Percentiles rank a stretch among this genome's conserved stretches.
Conservation (phyloP, 495 filamentous ascomycete genomes). For the Alectoria sarmentosa region DNA sequence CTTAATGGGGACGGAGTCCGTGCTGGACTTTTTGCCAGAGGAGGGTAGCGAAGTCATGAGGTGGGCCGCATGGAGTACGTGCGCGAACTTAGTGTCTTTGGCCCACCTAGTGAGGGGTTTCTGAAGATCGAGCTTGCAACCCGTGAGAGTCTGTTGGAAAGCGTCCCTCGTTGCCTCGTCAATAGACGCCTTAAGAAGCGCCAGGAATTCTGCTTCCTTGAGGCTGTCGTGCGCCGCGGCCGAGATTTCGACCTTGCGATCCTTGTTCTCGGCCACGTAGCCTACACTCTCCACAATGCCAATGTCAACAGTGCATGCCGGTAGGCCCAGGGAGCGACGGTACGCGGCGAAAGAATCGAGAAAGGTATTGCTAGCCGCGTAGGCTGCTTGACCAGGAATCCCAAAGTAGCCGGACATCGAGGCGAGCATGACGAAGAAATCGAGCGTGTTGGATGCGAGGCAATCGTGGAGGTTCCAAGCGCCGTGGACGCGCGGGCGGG, state of each 20-base stretch:
- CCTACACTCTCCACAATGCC: constrained; percentile 22
- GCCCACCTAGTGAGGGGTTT: too few relatives aligned
- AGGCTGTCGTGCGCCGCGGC: constrained; percentile 14
- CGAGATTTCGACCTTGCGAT: too few relatives aligned
- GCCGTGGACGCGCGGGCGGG: constrained; percentile 36
- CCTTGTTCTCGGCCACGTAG: constrained; percentile 17
- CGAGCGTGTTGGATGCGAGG: constrained; percentile 31
- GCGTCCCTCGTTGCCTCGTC: constrained; percentile 15
- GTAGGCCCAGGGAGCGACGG: constrained; percentile 13
- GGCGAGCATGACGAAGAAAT: constrained; percentile 54
- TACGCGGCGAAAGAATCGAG: constrained; percentile 22
- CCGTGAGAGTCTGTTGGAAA: too few relatives aligned
- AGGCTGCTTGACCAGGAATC: constrained; percentile 49
- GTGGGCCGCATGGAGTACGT: too few relatives aligned
- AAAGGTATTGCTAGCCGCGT: constrained; percentile 41
- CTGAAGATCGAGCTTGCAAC: too few relatives aligned
- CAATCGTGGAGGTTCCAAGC: constrained; percentile 36
- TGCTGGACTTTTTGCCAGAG: too few relatives aligned
- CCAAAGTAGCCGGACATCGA: constrained; percentile 49
- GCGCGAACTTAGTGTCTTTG: too few relatives aligned
- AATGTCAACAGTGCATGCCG: constrained; percentile 18
- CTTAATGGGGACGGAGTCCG: too few relatives aligned
- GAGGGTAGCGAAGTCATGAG: too few relatives aligned
- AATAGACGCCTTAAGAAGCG: too few relatives aligned
- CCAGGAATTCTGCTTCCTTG: constrained; percentile 23